Percentiles rank a stretch among this genome's conserved stretches.
Conservation (phyloP, 176 grass and related monocot genomes). For the Eleusine indica region DNA sequence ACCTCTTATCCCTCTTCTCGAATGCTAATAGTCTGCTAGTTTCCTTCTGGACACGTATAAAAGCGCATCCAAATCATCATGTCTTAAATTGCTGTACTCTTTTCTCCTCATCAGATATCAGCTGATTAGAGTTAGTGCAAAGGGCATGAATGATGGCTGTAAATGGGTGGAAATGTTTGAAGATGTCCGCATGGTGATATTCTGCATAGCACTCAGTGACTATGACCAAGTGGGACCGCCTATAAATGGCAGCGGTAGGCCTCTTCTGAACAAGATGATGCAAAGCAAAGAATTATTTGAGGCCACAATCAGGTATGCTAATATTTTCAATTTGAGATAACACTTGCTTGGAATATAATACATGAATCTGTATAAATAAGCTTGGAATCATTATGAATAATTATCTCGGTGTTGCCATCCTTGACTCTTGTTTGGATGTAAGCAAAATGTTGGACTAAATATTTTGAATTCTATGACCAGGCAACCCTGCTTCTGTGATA, state of each 20-base stretch:
- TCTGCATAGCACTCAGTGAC: slow-evolving; percentile 77
- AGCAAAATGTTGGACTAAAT: neutral
- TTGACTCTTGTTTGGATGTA: neutral
- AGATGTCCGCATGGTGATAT: slow-evolving; percentile 88
- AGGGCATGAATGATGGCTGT: slow-evolving; percentile 90
- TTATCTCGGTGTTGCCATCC: neutral
- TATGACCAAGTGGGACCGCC: slow-evolving; percentile 73
- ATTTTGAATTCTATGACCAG: slow-evolving; percentile 38
- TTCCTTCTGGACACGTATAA: neutral
- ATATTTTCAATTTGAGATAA: neutral
- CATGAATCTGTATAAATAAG: neutral
- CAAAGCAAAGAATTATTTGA: slow-evolving; percentile 88
- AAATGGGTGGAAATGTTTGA: slow-evolving; percentile 99
- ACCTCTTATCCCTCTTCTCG: slow-evolving; percentile 12
- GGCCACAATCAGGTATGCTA: slow-evolving; percentile 65
- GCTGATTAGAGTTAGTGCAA: slow-evolving; percentile 85
- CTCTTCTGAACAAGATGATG: slow-evolving; percentile 90
- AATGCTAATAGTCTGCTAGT: slow-evolving; percentile 50
- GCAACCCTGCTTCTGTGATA: slow-evolving; percentile 81
- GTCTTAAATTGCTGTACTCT: neutral
- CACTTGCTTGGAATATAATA: neutral
- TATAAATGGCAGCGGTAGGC: slow-evolving; percentile 38
- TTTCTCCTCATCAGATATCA: slow-evolving; percentile 70
- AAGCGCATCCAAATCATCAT: neutral
- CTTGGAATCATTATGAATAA: neutral